Evolutionary conservation across 805 yeast genomes (phyloP).

Genomic region (Teunomyces cretensis): DNA sequence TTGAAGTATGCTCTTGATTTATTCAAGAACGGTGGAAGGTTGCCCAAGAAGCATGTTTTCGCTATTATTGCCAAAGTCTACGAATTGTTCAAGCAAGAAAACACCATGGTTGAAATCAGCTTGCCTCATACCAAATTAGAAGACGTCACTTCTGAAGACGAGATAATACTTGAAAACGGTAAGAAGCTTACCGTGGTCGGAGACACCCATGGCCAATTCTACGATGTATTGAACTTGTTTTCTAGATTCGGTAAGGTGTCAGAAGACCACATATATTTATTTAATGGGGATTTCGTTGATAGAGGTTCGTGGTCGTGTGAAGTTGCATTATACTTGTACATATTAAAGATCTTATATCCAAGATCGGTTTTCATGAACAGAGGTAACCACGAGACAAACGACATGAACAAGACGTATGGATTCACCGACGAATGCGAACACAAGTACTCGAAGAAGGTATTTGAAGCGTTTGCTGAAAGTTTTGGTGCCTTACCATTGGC

Average conservation of each 20-base stretch:
- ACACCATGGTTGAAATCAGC: constrained; percentile 71
- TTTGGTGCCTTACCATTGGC: constrained; percentile 87
- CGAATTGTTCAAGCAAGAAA: constrained; percentile 61
- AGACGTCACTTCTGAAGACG: constrained; percentile 15
- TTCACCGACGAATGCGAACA: constrained; percentile 94
- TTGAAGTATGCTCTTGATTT: constrained; percentile 62
- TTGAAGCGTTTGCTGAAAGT: constrained; percentile 79
- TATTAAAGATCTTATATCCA: constrained; percentile 78
- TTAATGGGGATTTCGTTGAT: constrained; percentile 97
- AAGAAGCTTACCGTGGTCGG: constrained; percentile 83
- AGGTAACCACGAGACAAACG: constrained; percentile 96
- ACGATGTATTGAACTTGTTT: constrained; percentile 82
- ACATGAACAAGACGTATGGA: constrained; percentile 95
- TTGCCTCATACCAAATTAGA: constrained; percentile 32
- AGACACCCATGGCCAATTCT: constrained; percentile 97
- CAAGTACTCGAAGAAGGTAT: constrained; percentile 79
- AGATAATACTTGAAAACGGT: constrained; percentile 25
- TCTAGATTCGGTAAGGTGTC: constrained; percentile 68
- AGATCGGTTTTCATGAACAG: constrained; percentile 71
- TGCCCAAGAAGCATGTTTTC: constrained; percentile 82
- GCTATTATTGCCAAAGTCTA: constrained; percentile 76
- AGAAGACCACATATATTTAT: constrained; percentile 69
- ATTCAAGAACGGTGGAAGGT: constrained; percentile 70
- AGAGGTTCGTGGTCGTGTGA: constrained; percentile 99
- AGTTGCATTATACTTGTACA: constrained; percentile 78